Percentiles rank a stretch among this genome's conserved stretches.
Conservation (phyloP, 495 filamentous ascomycete genomes). For the Penicillium tannophilum region DNA sequence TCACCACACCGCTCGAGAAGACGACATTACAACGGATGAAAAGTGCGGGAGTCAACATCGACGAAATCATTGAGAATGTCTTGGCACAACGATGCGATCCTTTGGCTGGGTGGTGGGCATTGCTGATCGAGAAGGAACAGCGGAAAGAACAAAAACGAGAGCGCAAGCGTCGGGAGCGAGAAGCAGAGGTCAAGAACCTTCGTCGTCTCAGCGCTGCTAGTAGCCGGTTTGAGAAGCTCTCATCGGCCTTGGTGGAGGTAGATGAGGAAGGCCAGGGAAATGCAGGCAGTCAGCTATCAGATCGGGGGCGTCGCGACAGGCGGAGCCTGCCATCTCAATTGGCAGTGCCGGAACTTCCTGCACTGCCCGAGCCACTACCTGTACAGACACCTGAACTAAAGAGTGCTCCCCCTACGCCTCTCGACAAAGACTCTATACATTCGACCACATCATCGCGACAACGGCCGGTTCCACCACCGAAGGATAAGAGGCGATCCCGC, state of each 20-base stretch:
- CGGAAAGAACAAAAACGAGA: constrained; percentile 84
- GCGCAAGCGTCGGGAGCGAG: constrained; percentile 80
- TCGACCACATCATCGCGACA: constrained; percentile 69
- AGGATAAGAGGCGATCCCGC: constrained; percentile 72
- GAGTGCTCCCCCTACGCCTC: constrained; percentile 57
- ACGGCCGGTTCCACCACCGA: constrained; percentile 80
- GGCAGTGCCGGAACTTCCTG: constrained; percentile 67
- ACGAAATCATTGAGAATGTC: constrained; percentile 92
- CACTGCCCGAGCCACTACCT: constrained; percentile 62
- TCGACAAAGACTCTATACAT: constrained; percentile 77
- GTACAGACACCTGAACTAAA: constrained; percentile 42
- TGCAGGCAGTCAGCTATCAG: constrained; percentile 32
- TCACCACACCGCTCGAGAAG: constrained; percentile 86
- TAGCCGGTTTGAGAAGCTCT: constrained; percentile 77
- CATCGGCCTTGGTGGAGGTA: constrained; percentile 70
- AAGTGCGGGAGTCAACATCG: constrained; percentile 91
- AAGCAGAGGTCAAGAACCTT: constrained; percentile 76
- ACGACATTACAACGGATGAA: constrained; percentile 92
- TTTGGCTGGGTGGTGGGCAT: constrained; percentile 93
- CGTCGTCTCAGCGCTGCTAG: constrained; percentile 84
- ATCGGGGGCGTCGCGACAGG: constrained; percentile 56
- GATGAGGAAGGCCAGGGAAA: constrained; percentile 65
- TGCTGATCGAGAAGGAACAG: constrained; percentile 94
- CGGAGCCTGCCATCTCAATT: constrained; percentile 56
- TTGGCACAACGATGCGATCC: constrained; percentile 85